phyloP scores from a whole-genome alignment of 306 rosid species.

The Alnus rubra region DNA sequence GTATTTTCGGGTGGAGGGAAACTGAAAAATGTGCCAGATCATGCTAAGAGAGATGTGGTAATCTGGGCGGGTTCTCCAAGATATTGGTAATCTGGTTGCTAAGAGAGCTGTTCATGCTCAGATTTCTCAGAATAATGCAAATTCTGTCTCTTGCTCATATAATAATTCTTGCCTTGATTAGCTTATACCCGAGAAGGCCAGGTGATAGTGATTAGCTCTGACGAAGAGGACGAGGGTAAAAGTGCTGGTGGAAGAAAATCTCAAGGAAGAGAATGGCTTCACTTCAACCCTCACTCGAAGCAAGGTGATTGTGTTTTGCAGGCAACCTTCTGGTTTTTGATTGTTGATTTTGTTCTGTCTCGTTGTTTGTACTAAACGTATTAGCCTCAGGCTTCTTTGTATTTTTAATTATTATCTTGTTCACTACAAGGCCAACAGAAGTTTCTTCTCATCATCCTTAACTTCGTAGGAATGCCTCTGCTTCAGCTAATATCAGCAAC shows the following conservation, averaged over 20 bases:
- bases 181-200: constrained; percentile 30
- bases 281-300: too few relatives aligned
- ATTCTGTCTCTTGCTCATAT: constrained; percentile 9
- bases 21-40: constrained; percentile 44
- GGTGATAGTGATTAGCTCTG: constrained; percentile 54
- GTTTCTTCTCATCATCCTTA: constrained; percentile 49
- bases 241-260: constrained; percentile 29
- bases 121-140: background rate
- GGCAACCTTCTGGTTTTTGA: too few relatives aligned
- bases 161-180: background rate
- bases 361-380: too few relatives aligned
- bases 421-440: constrained; percentile 53
- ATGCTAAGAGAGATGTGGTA: constrained; percentile 64
- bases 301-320: too few relatives aligned
- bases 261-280: constrained; percentile 29
- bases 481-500: background rate
- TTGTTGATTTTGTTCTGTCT: too few relatives aligned
- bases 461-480: constrained; percentile 23
- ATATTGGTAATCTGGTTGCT: constrained; percentile 72
- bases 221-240: constrained; percentile 31
- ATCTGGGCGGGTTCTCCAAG: too few relatives aligned
- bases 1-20: constrained; percentile 50
- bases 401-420: constrained; percentile 5
- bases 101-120: constrained; percentile 31
- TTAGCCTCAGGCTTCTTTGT: background rate